phyloP scores from a whole-genome alignment of 345 rosid genomes.

The Luvunga scandens region DNA sequence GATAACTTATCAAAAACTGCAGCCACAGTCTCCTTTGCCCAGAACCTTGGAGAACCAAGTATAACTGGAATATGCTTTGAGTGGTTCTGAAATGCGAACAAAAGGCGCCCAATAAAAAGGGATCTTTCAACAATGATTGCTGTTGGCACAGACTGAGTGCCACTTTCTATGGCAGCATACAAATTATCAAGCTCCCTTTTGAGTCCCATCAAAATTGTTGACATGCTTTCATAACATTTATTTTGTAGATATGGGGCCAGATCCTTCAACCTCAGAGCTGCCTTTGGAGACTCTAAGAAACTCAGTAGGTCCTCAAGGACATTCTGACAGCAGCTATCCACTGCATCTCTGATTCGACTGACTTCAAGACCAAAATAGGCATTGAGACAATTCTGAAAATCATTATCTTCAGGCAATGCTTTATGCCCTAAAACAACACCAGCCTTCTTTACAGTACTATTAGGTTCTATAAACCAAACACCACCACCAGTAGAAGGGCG shows the following conservation, averaged over 20 bases:
- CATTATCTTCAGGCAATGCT: constrained; percentile 56
- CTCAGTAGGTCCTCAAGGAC: constrained; percentile 79
- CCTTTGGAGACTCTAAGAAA: constrained; percentile 94
- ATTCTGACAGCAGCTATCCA: constrained; percentile 69
- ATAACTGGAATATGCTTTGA: constrained; percentile 74
- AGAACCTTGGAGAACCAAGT: constrained; percentile 92
- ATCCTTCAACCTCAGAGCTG: constrained; percentile 72
- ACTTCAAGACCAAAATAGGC: constrained; percentile 92
- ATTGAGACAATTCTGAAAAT: constrained; percentile 69
- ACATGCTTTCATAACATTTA: constrained; percentile 75
- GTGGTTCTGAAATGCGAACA: constrained; percentile 83
- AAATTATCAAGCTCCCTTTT: constrained; percentile 66
- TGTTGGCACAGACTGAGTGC: constrained; percentile 32
- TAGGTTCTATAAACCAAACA: constrained; percentile 92
- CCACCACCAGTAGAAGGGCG: constrained; percentile 90
- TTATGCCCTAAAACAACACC: constrained; percentile 42
- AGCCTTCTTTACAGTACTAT: constrained; percentile 42
- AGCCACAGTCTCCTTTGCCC: constrained; percentile 66
- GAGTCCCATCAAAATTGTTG: constrained; percentile 59
- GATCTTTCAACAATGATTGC: constrained; percentile 80
- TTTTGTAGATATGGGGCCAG: constrained; percentile 78
- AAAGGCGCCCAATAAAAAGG: constrained; percentile 85
- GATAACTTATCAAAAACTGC: constrained; percentile 66
- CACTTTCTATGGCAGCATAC: constrained; percentile 46
- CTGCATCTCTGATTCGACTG: constrained; percentile 78